Evolutionary conservation across 108 stramenopile species (phyloP), one percentile per base, ranked within the genome.

Genomic region (Conticribra weissflogii): DNA sequence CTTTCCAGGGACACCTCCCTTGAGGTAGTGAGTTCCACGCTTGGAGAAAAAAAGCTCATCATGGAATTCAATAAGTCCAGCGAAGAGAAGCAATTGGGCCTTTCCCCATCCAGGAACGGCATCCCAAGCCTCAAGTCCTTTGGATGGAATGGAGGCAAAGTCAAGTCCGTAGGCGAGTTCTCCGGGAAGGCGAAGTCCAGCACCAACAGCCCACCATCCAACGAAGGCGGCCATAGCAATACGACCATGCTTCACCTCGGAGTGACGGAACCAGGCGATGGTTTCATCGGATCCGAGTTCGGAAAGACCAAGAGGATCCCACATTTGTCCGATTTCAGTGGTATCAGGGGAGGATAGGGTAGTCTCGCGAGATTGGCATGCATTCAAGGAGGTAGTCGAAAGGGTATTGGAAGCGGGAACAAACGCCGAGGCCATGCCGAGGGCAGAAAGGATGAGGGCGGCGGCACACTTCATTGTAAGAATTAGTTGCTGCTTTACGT

Each of bases 151-250:
- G 27, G 71, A 68, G 18, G 84, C 54, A 63, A 88, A 91, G 57
- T 75, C 65, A 64, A 88, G 68, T 32, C 87, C 90, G 53, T 86
- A 61, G 29, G 86, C 59, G 21, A 92, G 77, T 48, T 89, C 86
- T 34, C 88, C 91, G 19, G 91, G 91, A 70, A 92, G 66, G 49
- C 76, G 83, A 66, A 85, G 61, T 49, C 91, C 91, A 41, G 85
- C 71, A 44, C 83, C 88, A 31, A 82, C 81, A 56, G 83, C 86
- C 71, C 76, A 80, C 88, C 88, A 92, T 23, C 91, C 91, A 59
- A 87, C 84, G 57, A 91, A 88, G 74, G 90, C 90, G 50, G 90
- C 90, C 90, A 91, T 91, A 67, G 86, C 85, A 66, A 91, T 71
- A 41, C 90, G 87, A 60, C 90, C 90, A 63, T 91, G 90, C 84